Evolutionary conservation across 805 yeast genomes (phyloP).

Genomic region (Saccharomycopsis amapae): DNA sequence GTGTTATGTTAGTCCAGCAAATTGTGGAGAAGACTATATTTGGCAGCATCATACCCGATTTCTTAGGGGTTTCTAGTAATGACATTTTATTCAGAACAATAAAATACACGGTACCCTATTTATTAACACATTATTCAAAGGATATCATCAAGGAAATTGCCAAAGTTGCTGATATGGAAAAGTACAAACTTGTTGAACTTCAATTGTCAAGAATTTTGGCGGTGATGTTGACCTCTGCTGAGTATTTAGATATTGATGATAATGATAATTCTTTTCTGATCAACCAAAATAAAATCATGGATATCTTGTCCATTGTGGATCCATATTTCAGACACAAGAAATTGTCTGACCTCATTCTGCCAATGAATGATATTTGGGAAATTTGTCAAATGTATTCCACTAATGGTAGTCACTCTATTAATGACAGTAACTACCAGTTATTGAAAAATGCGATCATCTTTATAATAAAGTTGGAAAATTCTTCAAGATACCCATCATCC

Average conservation of each 20-base stretch:
- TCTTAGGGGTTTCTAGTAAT: constrained; percentile 54
- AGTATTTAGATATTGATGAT: constrained; percentile 29
- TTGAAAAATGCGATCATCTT: constrained; percentile 39
- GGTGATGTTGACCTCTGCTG: constrained; percentile 40
- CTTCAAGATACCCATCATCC: constrained; percentile 6
- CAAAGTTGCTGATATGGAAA: constrained; percentile 37
- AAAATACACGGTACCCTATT: constrained; percentile 67
- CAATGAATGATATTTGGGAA: constrained; percentile 33
- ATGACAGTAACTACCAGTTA: constrained; percentile 26
- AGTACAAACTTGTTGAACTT: constrained; percentile 41
- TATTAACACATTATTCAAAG: constrained; percentile 57
- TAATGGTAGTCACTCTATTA: constrained; percentile 27
- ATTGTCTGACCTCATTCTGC: constrained; percentile 26
- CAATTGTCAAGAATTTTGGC: constrained; percentile 52
- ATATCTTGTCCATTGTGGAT: constrained; percentile 45
- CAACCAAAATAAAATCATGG: constrained; percentile 43
- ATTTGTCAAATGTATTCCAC: constrained; percentile 34
- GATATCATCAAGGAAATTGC: constrained; percentile 62
- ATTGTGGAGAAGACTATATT: constrained; percentile 43
- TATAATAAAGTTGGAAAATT: constrained; percentile 26
- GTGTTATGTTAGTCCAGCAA: constrained; percentile 54
- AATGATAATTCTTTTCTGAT: constrained; percentile 24
- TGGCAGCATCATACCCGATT: constrained; percentile 52
- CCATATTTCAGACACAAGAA: constrained; percentile 36
- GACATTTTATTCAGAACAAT: constrained; percentile 64